Base-by-base conservation (phyloP, 768 basidiomycete genomes). In the Goffeauzyma gilvescens region DNA sequence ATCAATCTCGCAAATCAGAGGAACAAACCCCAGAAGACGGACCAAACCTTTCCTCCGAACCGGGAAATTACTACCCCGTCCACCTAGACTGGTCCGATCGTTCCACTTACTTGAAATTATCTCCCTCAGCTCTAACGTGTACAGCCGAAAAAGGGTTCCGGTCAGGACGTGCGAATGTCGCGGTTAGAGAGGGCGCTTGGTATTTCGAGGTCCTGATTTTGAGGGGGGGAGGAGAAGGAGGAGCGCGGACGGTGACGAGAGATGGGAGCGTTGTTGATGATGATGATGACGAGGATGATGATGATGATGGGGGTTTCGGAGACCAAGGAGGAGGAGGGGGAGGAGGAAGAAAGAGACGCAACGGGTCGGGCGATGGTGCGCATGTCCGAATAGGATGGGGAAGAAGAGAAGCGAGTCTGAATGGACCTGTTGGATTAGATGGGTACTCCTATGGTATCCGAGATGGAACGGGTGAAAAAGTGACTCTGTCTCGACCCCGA, bases 321-420 rank as follows among this genome's bases (percentile, higher is more conserved):
- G 41, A 67, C 64, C n/a, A n/a, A n/a, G 45, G 57, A 58, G 23
- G 55, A 65, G 18, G 76, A 74, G 2, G 66, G 67, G 49, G 48
- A n/a, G 36, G 54, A 38, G 26, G 49, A 18, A 44, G 38, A n/a
- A 49, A 52, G 32, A 21, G 4, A 2, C 50, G 50, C 66, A 69
- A 35, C 64, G 67, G 28, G 1, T 27, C 38, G 54, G 62, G 65
- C 7, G 75, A 79, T 58, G 82, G 79, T 20, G 73, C 81, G 40
- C 79, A 95, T 65, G 79, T 96, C 26, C 69, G 93, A 14, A 65
- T 96, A 1, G 93, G 93, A 1, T 90, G 85, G 76, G 90, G 75
- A 2, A 69, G 93, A 28, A 71, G 93, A 43, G 93, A 98, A 63
- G 81, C 86, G 6, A 76, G 81, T n/a, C 68, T 96, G 32, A 90